These are phyloP conservation scores for Niveomyces coronatus DNA, from an alignment of 2,329 filamentous ascomycete species.

Conservation along the genomic window DNA sequence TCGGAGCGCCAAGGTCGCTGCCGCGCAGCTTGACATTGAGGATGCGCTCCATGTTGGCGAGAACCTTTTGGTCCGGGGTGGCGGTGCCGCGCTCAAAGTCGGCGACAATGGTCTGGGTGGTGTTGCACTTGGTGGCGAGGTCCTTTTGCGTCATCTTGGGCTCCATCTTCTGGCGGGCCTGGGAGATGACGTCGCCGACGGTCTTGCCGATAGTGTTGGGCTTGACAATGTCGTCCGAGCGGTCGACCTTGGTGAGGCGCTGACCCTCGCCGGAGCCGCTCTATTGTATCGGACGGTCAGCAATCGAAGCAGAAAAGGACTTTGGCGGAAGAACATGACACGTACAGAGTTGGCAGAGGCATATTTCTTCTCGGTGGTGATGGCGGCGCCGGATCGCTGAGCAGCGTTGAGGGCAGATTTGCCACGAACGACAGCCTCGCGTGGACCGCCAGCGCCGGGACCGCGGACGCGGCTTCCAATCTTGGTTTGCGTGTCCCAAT, in stretches of 20 bases:
- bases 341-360: slow-evolving; percentile 68
- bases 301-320: neutral
- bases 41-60: slow-evolving; percentile 67
- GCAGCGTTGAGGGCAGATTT: slow-evolving; percentile 81
- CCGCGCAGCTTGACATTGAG: slow-evolving; percentile 85
- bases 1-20: slow-evolving; percentile 72
- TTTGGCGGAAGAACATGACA: slow-evolving; percentile 14
- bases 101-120: slow-evolving; percentile 66
- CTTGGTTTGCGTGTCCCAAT: slow-evolving; percentile 86
- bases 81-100: slow-evolving; percentile 77
- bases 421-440: slow-evolving; percentile 84
- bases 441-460: slow-evolving; percentile 51
- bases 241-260: slow-evolving; percentile 95
- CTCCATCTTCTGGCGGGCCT: slow-evolving; percentile 68
- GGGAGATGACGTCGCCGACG: slow-evolving; percentile 74
- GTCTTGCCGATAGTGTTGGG: slow-evolving; percentile 78
- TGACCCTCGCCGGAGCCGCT: slow-evolving; percentile 58
- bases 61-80: slow-evolving; percentile 72
- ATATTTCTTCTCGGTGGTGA: slow-evolving; percentile 88
- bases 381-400: slow-evolving; percentile 62
- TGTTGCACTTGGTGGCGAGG: slow-evolving; percentile 80
- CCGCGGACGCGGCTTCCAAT: slow-evolving; percentile 79
- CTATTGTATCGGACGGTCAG: slow-evolving; percentile 14
- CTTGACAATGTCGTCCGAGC: slow-evolving; percentile 93
- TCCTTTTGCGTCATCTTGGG: slow-evolving; percentile 96